Percentiles rank a stretch among this genome's conserved stretches.
Conservation (phyloP, 768 basidiomycete species). For the Lactarius pseudohatsudake region DNA sequence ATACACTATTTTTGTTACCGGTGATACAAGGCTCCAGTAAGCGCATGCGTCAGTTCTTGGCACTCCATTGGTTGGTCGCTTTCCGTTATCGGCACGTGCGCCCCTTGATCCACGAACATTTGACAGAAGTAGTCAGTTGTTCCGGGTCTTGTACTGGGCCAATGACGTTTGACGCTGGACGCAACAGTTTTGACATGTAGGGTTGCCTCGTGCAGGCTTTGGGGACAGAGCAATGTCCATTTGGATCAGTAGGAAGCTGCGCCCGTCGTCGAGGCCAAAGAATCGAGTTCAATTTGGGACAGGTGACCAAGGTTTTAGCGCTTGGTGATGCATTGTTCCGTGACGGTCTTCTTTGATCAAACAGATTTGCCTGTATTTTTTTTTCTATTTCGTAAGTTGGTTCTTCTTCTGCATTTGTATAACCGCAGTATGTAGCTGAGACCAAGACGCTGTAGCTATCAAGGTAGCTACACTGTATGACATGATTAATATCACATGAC, state of each 20-base stretch:
- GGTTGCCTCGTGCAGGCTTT: constrained; percentile 9
- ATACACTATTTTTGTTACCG: background rate
- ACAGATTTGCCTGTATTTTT: background rate
- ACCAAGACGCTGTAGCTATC: background rate
- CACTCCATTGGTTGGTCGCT: constrained; percentile 13
- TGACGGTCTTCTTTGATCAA: background rate
- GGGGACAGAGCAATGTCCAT: constrained; percentile 11
- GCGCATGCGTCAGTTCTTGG: constrained; percentile 22
- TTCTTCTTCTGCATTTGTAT: background rate
- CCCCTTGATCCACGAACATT: background rate
- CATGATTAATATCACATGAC: background rate
- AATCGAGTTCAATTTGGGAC: background rate
- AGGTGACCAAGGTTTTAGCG: constrained; percentile 4
- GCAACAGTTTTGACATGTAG: background rate
- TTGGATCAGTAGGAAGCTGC: background rate
- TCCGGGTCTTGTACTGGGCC: background rate
- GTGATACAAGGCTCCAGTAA: background rate
- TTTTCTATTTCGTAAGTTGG: background rate
- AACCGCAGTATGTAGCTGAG: background rate
- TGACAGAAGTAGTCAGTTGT: background rate
- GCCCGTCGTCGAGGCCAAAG: background rate
- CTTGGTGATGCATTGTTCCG: background rate
- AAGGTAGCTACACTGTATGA: background rate
- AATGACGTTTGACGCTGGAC: background rate
- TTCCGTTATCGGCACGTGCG: constrained; percentile 12